These are phyloP conservation scores for Camellia lanceoleosa DNA, from an alignment of 148 eudicot genomes.

Conservation along the genomic window DNA sequence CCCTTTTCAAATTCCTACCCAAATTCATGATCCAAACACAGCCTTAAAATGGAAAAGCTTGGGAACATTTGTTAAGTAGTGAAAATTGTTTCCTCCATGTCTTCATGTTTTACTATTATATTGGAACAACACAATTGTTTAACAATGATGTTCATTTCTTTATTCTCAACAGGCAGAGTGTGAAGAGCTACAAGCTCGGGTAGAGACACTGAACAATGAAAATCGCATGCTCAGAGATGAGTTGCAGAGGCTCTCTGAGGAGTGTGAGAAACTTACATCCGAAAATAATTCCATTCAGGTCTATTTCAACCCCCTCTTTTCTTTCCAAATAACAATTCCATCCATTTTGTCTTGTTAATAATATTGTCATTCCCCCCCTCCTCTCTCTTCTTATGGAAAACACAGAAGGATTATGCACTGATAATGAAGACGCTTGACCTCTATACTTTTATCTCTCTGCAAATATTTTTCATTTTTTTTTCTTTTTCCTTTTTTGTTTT, in stretches of 20 bases:
- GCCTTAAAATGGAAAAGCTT: neutral
- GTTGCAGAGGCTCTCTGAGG: conserved; percentile 60
- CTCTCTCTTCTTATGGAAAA: neutral
- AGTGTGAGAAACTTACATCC: conserved; percentile 69
- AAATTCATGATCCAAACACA: neutral
- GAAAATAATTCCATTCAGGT: conserved; percentile 79
- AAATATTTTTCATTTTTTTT: neutral
- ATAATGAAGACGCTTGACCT: neutral
- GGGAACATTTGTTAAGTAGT: neutral
- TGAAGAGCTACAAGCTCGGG: conserved; percentile 78
- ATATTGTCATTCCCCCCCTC: neutral
- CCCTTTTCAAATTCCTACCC: too few relatives aligned
- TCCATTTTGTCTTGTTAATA: neutral
- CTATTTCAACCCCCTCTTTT: conserved; percentile 7
- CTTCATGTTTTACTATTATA: neutral
- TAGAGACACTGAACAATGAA: conserved; percentile 56
- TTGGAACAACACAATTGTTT: neutral
- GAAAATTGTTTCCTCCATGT: neutral
- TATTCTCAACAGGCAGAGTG: conserved; percentile 63
- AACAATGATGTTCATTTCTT: conserved; percentile 1
- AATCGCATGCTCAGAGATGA: conserved; percentile 65
- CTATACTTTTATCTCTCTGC: neutral
- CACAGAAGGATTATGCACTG: neutral
- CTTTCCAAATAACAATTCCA: neutral
- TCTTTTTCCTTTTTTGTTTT: neutral